Conservation (phyloP, 2,329 filamentous ascomycete genomes). For the Fusarium proliferatum region DNA sequence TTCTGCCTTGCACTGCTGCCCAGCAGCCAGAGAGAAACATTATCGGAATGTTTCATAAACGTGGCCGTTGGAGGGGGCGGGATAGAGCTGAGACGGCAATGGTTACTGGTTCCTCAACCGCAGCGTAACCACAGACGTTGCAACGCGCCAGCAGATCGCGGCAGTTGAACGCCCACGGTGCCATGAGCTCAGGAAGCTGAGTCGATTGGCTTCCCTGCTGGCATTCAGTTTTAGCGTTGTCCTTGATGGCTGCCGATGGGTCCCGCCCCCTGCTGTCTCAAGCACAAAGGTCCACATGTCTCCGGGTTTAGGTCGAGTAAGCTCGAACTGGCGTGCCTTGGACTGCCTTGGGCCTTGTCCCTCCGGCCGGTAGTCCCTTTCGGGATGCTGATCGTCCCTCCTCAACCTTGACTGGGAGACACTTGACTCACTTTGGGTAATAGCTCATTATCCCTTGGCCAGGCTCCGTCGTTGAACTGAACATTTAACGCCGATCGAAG, state of each 20-base stretch:
- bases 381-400: slow-evolving; percentile 42
- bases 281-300: slow-evolving; percentile 36
- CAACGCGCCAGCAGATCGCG: slow-evolving; percentile 42
- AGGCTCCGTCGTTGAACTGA: slow-evolving; percentile 33
- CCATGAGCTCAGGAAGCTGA: slow-evolving; percentile 37
- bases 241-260: slow-evolving; percentile 44
- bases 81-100: slow-evolving; percentile 20
- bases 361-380: slow-evolving; percentile 46
- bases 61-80: slow-evolving; percentile 7
- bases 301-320: slow-evolving; percentile 43
- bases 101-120: slow-evolving; percentile 36
- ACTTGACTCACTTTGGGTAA: slow-evolving; percentile 43
- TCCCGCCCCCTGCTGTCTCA: slow-evolving; percentile 43
- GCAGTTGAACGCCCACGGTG: slow-evolving; percentile 45
- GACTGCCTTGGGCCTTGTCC: slow-evolving; percentile 36
- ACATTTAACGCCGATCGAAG: slow-evolving; percentile 48
- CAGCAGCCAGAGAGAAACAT: slow-evolving; percentile 7
- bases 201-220: slow-evolving; percentile 35
- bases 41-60: slow-evolving; percentile 26
- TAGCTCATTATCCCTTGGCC: slow-evolving; percentile 31
- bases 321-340: slow-evolving; percentile 37
- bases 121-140: slow-evolving; percentile 40
- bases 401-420: slow-evolving; percentile 37
- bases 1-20: not conserved
- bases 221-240: slow-evolving; percentile 40